Evolutionary conservation across 75 land plant genomes (phyloP), one percentile per base, ranked within the genome.

Genomic region (Chamaecyparis obtusa): DNA sequence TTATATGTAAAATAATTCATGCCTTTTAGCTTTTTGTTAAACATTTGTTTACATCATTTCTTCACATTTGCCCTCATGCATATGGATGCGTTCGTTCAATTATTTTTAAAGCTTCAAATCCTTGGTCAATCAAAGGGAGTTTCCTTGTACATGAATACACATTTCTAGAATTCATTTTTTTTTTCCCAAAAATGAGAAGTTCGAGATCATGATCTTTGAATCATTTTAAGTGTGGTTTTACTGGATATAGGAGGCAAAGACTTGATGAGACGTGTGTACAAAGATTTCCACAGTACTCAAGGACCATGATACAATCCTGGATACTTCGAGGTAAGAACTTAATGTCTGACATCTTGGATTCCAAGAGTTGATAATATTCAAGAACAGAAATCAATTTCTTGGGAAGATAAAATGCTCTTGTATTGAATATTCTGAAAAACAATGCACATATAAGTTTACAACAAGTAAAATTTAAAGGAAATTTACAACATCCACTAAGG

Each of bases 241-340:
- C 89, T 83, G 82, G 41, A 43, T 82, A 78, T 48, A 94, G 93
- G 88, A 96, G 89, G 83, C 89, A 85, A 83, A 95, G 98, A 81
- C 87, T 96, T 86, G 98, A 96, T 92, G 98, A 96, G 88, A 51
- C 95, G 78, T 96, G 98, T 77, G 89, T 94, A 24, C 95, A 96
- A 88, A 90, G 91, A 80, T 96, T 89, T 87, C 93, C 96, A 57
- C 97, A 96, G 57, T 94, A 94, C 87, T 95, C 97, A 84, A 90
- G 98, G 86, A 94, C 94, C 10, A 88, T 88, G 85, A 96, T 96
- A 76, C 98, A 96, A 89, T 96, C 98, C 48, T 96, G 97, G 97
- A 96, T 96, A 37, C 43, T 96, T 55, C 97, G 93, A 93, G 98
- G 98, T 94, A 88, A 46, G 49, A 24, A 54, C 33, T 33, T 21